Conservation (phyloP, 2,329 filamentous ascomycete genomes). For the Fusarium humuli region DNA sequence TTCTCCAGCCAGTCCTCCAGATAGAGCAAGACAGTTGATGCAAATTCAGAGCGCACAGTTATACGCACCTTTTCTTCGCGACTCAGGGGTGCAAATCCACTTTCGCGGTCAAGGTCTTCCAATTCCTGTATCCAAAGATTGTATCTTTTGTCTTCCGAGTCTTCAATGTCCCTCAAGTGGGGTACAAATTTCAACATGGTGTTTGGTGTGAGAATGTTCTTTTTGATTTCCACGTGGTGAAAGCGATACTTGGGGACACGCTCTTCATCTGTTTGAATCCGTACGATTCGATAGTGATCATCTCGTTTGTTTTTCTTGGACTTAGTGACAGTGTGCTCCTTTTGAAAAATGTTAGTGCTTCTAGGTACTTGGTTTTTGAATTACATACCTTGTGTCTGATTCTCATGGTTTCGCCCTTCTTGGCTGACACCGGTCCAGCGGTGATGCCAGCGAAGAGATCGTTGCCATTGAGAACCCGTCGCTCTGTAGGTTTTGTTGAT, state of each 20-base stretch:
- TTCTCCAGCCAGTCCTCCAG: slow-evolving; percentile 65
- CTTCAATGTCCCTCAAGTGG: slow-evolving; percentile 67
- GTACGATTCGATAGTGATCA: slow-evolving; percentile 55
- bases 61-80: slow-evolving; percentile 63
- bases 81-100: slow-evolving; percentile 66
- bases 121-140: slow-evolving; percentile 68
- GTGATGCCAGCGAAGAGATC: slow-evolving; percentile 63
- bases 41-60: slow-evolving; percentile 64
- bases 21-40: slow-evolving; percentile 64
- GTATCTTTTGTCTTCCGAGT: slow-evolving; percentile 67
- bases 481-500: slow-evolving; percentile 56
- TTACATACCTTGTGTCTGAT: slow-evolving; percentile 63
- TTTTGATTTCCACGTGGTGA: slow-evolving; percentile 69
- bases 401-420: slow-evolving; percentile 57
- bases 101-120: slow-evolving; percentile 67
- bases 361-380: not conserved
- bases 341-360: slow-evolving; percentile 35
- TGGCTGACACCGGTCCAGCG: slow-evolving; percentile 51
- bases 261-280: slow-evolving; percentile 62
- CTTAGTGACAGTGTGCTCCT: slow-evolving; percentile 56
- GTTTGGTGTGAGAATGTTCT: slow-evolving; percentile 70
- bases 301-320: slow-evolving; percentile 60
- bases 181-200: slow-evolving; percentile 71
- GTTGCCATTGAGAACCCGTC: slow-evolving; percentile 55
- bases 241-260: slow-evolving; percentile 69